A percentile compares a stretch with the other conserved stretches of the same genome.
Evolutionary conservation across 1,284 basidiomycete genomes (phyloP).

Genomic region (Melampsora larici-populina): DNA sequence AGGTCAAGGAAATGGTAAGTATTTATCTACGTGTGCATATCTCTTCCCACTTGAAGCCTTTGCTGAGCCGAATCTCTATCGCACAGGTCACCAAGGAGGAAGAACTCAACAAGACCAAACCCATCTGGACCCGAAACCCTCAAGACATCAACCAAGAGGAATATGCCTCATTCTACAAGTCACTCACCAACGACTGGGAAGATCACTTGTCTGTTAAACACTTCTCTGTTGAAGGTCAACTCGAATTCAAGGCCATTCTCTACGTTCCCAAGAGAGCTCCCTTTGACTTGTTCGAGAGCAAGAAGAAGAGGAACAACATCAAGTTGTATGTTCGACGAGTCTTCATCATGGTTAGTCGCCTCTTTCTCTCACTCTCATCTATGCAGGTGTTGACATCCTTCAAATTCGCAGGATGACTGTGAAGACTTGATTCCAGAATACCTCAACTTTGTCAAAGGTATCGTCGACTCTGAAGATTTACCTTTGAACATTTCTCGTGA

Average conservation of each 20-base stretch:
- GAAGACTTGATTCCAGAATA: conserved; percentile 99
- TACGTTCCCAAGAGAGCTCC: conserved; percentile 95
- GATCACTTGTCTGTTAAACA: conserved; percentile 99
- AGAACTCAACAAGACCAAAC: conserved; percentile 99
- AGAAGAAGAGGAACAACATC: conserved; percentile 99
- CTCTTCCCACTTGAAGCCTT: not conserved
- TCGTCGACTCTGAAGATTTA: conserved; percentile 99
- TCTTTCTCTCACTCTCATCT: too few species aligned
- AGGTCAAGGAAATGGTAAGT: conserved; percentile 69
- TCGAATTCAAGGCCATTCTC: conserved; percentile 99
- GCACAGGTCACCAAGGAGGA: conserved; percentile 79
- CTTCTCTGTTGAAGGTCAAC: conserved; percentile 99
- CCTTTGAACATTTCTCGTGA: conserved; percentile 99
- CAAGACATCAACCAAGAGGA: conserved; percentile 86
- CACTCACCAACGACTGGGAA: conserved; percentile 99
- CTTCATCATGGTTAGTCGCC: conserved; percentile 75
- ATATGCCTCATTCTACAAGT: conserved; percentile 98
- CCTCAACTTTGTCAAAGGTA: conserved; percentile 99
- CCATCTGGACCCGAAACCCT: conserved; percentile 98
- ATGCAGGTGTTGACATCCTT: not conserved
- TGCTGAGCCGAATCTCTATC: not conserved
- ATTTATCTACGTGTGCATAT: not conserved
- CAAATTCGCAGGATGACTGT: conserved; percentile 70
- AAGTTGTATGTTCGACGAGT: conserved; percentile 99
- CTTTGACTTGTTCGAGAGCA: conserved; percentile 99